These are phyloP conservation scores for Wallacemonas sp. DNA, from an alignment of 208 protist species.

Conservation along the genomic window DNA sequence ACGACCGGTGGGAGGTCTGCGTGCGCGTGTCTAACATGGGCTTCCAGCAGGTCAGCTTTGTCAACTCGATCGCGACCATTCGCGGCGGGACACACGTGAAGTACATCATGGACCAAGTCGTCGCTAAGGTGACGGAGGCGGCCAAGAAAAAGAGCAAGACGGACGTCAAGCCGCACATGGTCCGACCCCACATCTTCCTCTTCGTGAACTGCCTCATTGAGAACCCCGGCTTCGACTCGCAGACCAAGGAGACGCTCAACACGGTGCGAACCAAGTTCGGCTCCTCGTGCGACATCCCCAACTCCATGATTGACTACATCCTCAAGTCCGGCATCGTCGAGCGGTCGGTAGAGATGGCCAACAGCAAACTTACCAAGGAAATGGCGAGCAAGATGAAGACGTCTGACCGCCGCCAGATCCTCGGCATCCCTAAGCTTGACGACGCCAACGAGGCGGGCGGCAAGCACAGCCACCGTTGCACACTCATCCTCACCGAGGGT, in stretches of 20 bases:
- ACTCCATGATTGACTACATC: slow-evolving; percentile 95
- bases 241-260: slow-evolving; percentile 99
- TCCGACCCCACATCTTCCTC: slow-evolving; percentile 98
- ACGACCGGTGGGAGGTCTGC: slow-evolving; percentile 98
- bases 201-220: slow-evolving; percentile 99
- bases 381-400: slow-evolving; percentile 83
- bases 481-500: slow-evolving; percentile 99
- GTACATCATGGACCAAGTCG: slow-evolving; percentile 96
- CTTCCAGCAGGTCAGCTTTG: slow-evolving; percentile 99
- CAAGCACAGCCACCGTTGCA: slow-evolving; percentile 95
- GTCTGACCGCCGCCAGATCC: slow-evolving; percentile 79
- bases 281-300: slow-evolving; percentile 94
- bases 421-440: slow-evolving; percentile 99
- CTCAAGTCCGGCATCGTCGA: slow-evolving; percentile 95
- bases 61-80: slow-evolving; percentile 99
- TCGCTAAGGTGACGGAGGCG: slow-evolving; percentile 84
- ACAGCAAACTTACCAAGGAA: slow-evolving; percentile 94
- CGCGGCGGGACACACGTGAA: slow-evolving; percentile 99
- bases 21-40: slow-evolving; percentile 92
- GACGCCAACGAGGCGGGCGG: slow-evolving; percentile 99
- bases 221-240: slow-evolving; percentile 99
- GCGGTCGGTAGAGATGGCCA: slow-evolving; percentile 93
- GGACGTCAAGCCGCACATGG: slow-evolving; percentile 95
- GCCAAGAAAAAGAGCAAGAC: slow-evolving; percentile 97
- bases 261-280: slow-evolving; percentile 96